phyloP scores from a whole-genome alignment of 495 filamentous ascomycete genomes.

The Bombardia bombarda region DNA sequence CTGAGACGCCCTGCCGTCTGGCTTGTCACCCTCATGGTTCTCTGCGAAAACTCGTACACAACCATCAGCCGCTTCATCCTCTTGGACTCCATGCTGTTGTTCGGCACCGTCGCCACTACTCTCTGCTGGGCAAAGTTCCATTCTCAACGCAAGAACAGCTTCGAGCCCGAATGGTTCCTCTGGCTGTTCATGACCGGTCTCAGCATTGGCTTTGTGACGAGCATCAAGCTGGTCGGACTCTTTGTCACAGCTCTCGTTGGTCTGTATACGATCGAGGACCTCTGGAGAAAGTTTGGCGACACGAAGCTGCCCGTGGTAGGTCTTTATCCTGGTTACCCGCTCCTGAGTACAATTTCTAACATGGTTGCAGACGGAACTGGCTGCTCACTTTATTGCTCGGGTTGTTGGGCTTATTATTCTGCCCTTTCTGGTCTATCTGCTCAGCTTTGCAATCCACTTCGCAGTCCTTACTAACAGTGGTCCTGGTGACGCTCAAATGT shows the following conservation, averaged over 20 bases:
- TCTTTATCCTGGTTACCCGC: background rate
- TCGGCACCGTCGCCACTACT: slow-evolving; percentile 93
- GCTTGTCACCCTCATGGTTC: slow-evolving; percentile 92
- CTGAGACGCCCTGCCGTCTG: slow-evolving; percentile 81
- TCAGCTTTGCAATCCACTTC: slow-evolving; percentile 93
- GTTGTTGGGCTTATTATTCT: slow-evolving; percentile 82
- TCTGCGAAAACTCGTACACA: slow-evolving; percentile 97
- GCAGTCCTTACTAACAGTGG: slow-evolving; percentile 87
- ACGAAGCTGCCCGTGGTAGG: slow-evolving; percentile 76
- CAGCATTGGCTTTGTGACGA: slow-evolving; percentile 95
- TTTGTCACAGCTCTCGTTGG: slow-evolving; percentile 94
- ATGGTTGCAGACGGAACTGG: slow-evolving; percentile 51
- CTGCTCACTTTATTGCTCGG: slow-evolving; percentile 69
- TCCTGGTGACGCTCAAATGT: slow-evolving; percentile 98
- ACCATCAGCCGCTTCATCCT: slow-evolving; percentile 98
- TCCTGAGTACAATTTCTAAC: background rate
- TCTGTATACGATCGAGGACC: slow-evolving; percentile 89
- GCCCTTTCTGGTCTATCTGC: slow-evolving; percentile 81
- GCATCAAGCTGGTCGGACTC: slow-evolving; percentile 95
- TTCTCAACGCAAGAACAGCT: slow-evolving; percentile 70
- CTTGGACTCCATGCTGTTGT: slow-evolving; percentile 95
- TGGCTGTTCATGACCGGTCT: slow-evolving; percentile 90
- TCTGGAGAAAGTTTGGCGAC: slow-evolving; percentile 98
- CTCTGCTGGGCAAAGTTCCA: slow-evolving; percentile 97
- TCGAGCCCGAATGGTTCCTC: slow-evolving; percentile 79